Conservation (phyloP, 176 grass and related monocot species). For the Chrysopogon serrulatus region DNA sequence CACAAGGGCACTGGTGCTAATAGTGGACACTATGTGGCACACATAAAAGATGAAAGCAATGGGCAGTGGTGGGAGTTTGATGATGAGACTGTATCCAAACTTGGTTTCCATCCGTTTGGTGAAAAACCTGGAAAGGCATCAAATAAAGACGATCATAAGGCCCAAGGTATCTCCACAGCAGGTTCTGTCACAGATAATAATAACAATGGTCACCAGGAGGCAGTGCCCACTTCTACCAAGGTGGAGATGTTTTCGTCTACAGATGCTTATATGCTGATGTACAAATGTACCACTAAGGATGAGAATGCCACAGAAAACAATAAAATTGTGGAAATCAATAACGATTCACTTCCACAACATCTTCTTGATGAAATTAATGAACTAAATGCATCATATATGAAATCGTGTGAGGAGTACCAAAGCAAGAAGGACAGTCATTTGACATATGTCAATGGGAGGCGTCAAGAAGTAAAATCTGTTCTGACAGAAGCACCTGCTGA, state of each 20-base stretch:
- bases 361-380: slow-evolving; percentile 65
- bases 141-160: slow-evolving; percentile 55
- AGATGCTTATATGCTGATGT: slow-evolving; percentile 99
- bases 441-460: slow-evolving; percentile 62
- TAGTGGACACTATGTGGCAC: slow-evolving; percentile 96
- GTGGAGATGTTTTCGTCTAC: slow-evolving; percentile 84
- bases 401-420: slow-evolving; percentile 69
- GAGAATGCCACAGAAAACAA: slow-evolving; percentile 33
- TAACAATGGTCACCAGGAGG: slow-evolving; percentile 27
- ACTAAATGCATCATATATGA: slow-evolving; percentile 59
- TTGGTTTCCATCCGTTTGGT: slow-evolving; percentile 88
- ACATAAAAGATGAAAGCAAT: slow-evolving; percentile 92
- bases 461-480: slow-evolving; percentile 87
- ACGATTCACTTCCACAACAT: slow-evolving; percentile 56
- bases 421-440: slow-evolving; percentile 66
- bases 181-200: slow-evolving; percentile 40
- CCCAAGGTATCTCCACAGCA: slow-evolving; percentile 21
- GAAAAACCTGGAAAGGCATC: slow-evolving; percentile 58
- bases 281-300: slow-evolving; percentile 47
- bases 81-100: slow-evolving; percentile 92
- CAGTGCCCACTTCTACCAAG: slow-evolving; percentile 15
- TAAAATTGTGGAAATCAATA: slow-evolving; percentile 40
- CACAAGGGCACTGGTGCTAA: slow-evolving; percentile 95
- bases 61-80: slow-evolving; percentile 99
- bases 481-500: slow-evolving; percentile 64